Conservation (phyloP, 129 eudicot genomes). For the Lonicera japonica region DNA sequence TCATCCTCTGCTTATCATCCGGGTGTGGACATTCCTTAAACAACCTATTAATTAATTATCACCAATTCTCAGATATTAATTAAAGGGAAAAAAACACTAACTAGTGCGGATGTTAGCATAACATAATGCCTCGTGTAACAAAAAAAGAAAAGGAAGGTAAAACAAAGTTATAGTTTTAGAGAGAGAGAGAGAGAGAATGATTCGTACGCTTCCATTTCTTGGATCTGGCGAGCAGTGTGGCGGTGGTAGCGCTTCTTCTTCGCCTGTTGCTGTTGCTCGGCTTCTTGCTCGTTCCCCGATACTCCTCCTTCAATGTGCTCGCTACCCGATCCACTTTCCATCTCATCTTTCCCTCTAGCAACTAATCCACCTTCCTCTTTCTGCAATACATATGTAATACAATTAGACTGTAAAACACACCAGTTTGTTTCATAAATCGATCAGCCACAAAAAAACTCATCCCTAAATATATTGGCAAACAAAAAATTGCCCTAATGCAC, state of each 20-base stretch:
- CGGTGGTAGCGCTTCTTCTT: conserved; percentile 59
- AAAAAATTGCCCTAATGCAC: no score
- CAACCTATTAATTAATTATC: conserved; percentile 38
- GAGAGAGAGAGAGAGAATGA: not conserved
- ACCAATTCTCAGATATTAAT: not conserved
- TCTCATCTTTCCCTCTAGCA: conserved; percentile 60
- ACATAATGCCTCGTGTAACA: no score
- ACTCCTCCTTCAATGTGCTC: conserved; percentile 62
- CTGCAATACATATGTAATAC: conserved; percentile 15
- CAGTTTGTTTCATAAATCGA: not conserved
- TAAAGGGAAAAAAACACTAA: not conserved
- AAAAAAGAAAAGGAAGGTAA: no score
- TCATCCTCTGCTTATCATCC: conserved; percentile 87
- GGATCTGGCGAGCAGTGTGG: conserved; percentile 66
- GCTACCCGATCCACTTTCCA: conserved; percentile 71
- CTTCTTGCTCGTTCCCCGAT: conserved; percentile 48
- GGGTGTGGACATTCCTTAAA: conserved; percentile 98
- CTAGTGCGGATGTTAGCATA: not conserved
- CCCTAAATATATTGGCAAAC: no score
- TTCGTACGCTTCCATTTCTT: conserved; percentile 63
- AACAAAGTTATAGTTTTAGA: no score
- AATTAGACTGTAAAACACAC: not conserved
- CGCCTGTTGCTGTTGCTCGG: conserved; percentile 32
- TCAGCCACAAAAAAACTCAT: no score
- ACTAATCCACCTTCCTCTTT: conserved; percentile 56